Percentiles rank a stretch among this genome's conserved stretches.
Conservation (phyloP, 805 yeast species). For the Danielia oregonensis region DNA sequence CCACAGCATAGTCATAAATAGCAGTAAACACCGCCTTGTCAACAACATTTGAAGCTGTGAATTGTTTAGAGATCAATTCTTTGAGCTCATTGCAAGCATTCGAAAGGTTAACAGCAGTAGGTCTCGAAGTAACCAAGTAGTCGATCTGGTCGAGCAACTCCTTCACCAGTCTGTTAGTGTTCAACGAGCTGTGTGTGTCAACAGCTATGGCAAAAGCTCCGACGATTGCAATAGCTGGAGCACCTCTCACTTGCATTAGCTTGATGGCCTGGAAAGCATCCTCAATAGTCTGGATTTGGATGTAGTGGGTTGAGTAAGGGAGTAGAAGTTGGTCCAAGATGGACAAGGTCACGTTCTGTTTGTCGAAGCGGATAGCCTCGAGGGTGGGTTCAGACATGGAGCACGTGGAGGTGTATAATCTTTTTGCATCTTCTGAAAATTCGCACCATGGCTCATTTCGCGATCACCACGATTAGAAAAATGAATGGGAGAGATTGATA, state of each 20-base stretch:
- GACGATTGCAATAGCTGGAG: conserved; percentile 97
- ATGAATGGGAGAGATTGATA: neutral
- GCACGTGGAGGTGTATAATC: conserved; percentile 1
- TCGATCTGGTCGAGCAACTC: conserved; percentile 50
- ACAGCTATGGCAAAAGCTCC: conserved; percentile 80
- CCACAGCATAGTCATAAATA: conserved; percentile 45
- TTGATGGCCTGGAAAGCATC: conserved; percentile 84
- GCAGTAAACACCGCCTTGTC: conserved; percentile 20
- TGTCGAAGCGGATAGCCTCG: conserved; percentile 67
- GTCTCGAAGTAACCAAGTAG: conserved; percentile 72
- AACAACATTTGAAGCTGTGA: conserved; percentile 14
- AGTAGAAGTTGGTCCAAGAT: conserved; percentile 79
- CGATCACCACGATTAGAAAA: too few species aligned
- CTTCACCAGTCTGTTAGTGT: conserved; percentile 22
- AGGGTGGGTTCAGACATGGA: conserved; percentile 17
- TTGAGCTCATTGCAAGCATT: conserved; percentile 64
- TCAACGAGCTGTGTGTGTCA: conserved; percentile 46
- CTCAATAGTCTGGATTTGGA: conserved; percentile 57
- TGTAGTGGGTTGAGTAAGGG: conserved; percentile 75
- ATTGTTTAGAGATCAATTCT: conserved; percentile 18
- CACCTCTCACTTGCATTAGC: conserved; percentile 94
- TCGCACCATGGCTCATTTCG: too few species aligned
- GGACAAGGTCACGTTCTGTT: conserved; percentile 41
- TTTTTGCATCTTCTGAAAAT: neutral
- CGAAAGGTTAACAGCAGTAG: conserved; percentile 91